These are phyloP conservation scores for Kwoniella pini DNA, from an alignment of 768 basidiomycete species.

Conservation along the genomic window DNA sequence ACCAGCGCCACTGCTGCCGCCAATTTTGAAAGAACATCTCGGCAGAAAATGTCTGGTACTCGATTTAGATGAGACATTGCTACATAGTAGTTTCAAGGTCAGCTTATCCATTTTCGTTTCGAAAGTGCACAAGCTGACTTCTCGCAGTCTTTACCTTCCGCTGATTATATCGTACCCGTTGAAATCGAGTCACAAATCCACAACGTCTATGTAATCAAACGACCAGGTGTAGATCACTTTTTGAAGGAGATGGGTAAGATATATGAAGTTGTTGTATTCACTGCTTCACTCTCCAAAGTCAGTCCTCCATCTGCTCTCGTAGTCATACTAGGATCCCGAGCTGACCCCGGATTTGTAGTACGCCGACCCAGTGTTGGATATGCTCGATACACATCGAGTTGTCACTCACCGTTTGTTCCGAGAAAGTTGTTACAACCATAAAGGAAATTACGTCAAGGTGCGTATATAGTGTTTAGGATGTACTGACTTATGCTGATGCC, in stretches of 20 bases:
- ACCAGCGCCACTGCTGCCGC: conserved; percentile 83
- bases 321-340: not conserved
- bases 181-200: conserved; percentile 99
- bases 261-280: conserved; percentile 97
- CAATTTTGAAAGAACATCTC: conserved; percentile 72
- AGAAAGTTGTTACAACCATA: conserved; percentile 98
- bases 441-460: conserved; percentile 99
- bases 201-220: conserved; percentile 98
- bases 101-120: conserved; percentile 22
- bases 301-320: conserved; percentile 39
- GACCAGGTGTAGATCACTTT: conserved; percentile 96
- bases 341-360: conserved; percentile 62
- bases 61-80: conserved; percentile 94
- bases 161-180: conserved; percentile 97
- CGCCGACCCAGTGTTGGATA: conserved; percentile 97
- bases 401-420: conserved; percentile 93
- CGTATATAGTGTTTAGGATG: conserved; percentile 20
- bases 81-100: conserved; percentile 98
- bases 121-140: not conserved
- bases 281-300: conserved; percentile 96
- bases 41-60: conserved; percentile 95
- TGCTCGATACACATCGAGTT: conserved; percentile 86
- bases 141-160: conserved; percentile 79
- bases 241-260: conserved; percentile 98
- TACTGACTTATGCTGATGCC: not conserved